Conservation (phyloP, 768 basidiomycete genomes). For the Paxillus ammoniavirescens region DNA sequence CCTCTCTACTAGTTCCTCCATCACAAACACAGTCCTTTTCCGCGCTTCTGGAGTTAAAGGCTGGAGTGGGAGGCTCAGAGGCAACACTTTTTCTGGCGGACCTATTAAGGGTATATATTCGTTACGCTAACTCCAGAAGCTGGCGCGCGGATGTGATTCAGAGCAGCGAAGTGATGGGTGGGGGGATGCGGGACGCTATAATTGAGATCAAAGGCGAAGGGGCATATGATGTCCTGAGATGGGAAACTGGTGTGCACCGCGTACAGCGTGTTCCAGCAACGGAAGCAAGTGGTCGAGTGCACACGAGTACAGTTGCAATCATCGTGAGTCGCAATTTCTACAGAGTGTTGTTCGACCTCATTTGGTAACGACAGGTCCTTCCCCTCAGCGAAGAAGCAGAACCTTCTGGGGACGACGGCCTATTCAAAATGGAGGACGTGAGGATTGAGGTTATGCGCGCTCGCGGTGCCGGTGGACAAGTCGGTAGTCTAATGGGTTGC, state of each 20-base stretch:
- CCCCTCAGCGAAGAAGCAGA: conserved; percentile 74
- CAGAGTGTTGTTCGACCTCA: background rate
- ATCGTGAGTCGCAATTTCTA: conserved; percentile 52
- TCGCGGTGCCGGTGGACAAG: conserved; percentile 96
- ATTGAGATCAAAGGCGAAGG: conserved; percentile 77
- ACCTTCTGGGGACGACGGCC: conserved; percentile 47
- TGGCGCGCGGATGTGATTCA: conserved; percentile 67
- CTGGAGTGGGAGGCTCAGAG: conserved; percentile 92
- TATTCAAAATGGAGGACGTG: conserved; percentile 85
- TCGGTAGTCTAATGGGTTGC: conserved; percentile 28
- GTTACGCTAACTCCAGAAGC: conserved; percentile 48
- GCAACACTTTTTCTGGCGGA: conserved; percentile 79
- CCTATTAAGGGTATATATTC: conserved; percentile 78
- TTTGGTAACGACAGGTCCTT: conserved; percentile 57
- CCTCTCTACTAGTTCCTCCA: conserved; percentile 68
- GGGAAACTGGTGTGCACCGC: conserved; percentile 95
- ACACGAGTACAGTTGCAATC: conserved; percentile 88
- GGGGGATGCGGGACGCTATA: conserved; percentile 77
- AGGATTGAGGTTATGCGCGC: conserved; percentile 94
- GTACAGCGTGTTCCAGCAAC: conserved; percentile 94
- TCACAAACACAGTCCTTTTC: conserved; percentile 65
- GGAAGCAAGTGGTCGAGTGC: conserved; percentile 82
- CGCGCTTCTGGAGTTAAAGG: conserved; percentile 86
- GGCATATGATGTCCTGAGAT: conserved; percentile 75
- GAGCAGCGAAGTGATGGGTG: conserved; percentile 54